A percentile compares a stretch with the other conserved stretches of the same genome.
Evolutionary conservation across 1,284 basidiomycete genomes (phyloP).

Genomic region (Lignosus rhinocerotis): DNA sequence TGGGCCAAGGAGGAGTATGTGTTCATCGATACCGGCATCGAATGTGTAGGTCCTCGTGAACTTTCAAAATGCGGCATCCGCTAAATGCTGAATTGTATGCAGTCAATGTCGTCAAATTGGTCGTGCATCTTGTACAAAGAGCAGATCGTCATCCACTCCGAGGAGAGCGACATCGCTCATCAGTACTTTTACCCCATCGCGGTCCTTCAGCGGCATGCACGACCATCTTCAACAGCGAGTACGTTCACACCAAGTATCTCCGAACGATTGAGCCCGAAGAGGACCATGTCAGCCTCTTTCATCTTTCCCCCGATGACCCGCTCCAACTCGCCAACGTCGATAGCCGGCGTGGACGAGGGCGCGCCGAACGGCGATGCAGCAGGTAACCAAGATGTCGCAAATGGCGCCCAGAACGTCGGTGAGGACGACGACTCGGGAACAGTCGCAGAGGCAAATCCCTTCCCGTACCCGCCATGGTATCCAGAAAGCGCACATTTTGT

Average conservation of each 20-base stretch:
- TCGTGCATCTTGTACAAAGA: conserved; percentile 63
- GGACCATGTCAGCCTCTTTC: conserved; percentile 32
- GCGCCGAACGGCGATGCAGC: not conserved
- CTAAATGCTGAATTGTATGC: conserved; percentile 4
- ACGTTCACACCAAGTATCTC: conserved; percentile 40
- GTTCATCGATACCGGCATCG: conserved; percentile 70
- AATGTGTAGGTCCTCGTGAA: conserved; percentile 53
- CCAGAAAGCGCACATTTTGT: conserved; percentile 75
- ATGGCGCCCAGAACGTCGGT: not conserved
- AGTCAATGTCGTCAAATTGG: conserved; percentile 70
- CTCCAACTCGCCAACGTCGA: conserved; percentile 17
- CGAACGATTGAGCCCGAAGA: conserved; percentile 25
- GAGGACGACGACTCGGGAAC: conserved; percentile 11
- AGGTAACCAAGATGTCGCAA: not conserved
- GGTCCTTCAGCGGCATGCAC: conserved; percentile 42
- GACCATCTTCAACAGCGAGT: conserved; percentile 28
- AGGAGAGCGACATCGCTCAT: conserved; percentile 55
- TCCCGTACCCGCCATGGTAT: conserved; percentile 47
- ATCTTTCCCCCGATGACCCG: conserved; percentile 32
- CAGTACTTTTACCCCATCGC: conserved; percentile 61
- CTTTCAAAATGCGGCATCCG: not conserved
- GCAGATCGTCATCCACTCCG: conserved; percentile 71
- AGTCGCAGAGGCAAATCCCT: conserved; percentile 23
- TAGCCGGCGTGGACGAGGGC: not conserved
- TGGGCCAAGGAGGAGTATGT: conserved; percentile 66